Evolutionary conservation across 2,329 filamentous ascomycete genomes (phyloP).

Genomic region (Calonectria crousiana): DNA sequence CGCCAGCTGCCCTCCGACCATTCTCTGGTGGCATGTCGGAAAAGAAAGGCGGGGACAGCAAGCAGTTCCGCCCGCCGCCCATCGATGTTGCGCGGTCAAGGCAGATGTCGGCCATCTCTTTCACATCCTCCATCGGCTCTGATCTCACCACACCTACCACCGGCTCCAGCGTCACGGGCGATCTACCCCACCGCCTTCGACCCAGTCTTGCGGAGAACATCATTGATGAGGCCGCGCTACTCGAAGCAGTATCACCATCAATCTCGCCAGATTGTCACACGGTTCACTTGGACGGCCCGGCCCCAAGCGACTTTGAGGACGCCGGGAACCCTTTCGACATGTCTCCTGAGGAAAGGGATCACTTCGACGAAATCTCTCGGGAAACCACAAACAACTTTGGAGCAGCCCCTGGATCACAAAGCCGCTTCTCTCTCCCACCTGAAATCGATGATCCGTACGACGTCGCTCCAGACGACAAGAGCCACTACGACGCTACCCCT

Average conservation of each 20-base stretch:
- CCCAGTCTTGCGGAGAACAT: constrained; percentile 13
- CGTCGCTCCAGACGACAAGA: not conserved
- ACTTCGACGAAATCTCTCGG: not conserved
- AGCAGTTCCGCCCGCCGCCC: constrained; percentile 34
- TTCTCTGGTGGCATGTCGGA: constrained; percentile 24
- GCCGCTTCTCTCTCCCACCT: not conserved
- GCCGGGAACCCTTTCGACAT: not conserved
- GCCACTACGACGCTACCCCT: not conserved
- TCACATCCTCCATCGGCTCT: not conserved
- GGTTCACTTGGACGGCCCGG: not conserved
- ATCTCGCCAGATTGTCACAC: constrained; percentile 23
- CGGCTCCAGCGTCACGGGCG: constrained; percentile 15
- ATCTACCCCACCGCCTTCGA: constrained; percentile 22
- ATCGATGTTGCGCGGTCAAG: constrained; percentile 25
- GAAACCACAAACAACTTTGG: too few relatives aligned
- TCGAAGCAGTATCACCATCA: constrained; percentile 26
- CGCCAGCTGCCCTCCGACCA: constrained; percentile 5
- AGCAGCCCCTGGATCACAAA: not conserved
- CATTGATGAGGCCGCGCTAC: constrained; percentile 20
- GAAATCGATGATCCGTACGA: not conserved
- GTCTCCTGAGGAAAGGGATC: not conserved
- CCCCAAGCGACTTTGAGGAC: not conserved
- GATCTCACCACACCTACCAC: constrained; percentile 20
- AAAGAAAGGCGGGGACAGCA: constrained; percentile 15
- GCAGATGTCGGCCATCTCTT: constrained; percentile 24